A percentile compares a stretch with the other conserved stretches of the same genome.
phyloP scores from a whole-genome alignment of 805 yeast genomes.

The Suhomyces prunicola region DNA sequence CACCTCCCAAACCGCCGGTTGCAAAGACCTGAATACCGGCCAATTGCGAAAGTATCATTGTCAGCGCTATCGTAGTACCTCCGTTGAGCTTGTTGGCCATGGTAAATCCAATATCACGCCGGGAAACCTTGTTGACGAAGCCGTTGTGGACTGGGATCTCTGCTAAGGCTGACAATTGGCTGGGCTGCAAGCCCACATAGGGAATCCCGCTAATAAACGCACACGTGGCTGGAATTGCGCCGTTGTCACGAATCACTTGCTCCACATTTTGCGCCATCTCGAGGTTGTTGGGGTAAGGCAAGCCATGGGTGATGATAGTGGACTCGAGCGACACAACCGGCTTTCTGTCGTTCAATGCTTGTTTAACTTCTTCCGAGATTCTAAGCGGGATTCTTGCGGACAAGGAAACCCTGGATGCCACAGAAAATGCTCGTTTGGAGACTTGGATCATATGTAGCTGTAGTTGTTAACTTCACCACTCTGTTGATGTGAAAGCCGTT shows the following conservation, averaged over 20 bases:
- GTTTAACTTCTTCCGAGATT: conserved; percentile 51
- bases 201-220: conserved; percentile 75
- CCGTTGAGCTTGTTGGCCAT: conserved; percentile 66
- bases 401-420: not conserved
- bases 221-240: conserved; percentile 82
- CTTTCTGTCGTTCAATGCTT: conserved; percentile 52
- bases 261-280: conserved; percentile 74
- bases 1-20: conserved; percentile 94
- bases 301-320: conserved; percentile 86
- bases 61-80: conserved; percentile 87
- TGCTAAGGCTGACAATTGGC: conserved; percentile 53
- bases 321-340: conserved; percentile 86
- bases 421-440: not conserved
- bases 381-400: conserved; percentile 13
- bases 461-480: not conserved
- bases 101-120: conserved; percentile 74
- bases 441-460: not conserved
- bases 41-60: conserved; percentile 73
- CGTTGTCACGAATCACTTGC: conserved; percentile 50
- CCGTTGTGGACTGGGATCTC: conserved; percentile 17
- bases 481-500: not conserved
- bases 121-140: conserved; percentile 59
- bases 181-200: conserved; percentile 55
- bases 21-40: conserved; percentile 86
- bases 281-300: conserved; percentile 76